Base-by-base conservation (phyloP, 768 basidiomycete genomes). In the Russula compacta region DNA sequence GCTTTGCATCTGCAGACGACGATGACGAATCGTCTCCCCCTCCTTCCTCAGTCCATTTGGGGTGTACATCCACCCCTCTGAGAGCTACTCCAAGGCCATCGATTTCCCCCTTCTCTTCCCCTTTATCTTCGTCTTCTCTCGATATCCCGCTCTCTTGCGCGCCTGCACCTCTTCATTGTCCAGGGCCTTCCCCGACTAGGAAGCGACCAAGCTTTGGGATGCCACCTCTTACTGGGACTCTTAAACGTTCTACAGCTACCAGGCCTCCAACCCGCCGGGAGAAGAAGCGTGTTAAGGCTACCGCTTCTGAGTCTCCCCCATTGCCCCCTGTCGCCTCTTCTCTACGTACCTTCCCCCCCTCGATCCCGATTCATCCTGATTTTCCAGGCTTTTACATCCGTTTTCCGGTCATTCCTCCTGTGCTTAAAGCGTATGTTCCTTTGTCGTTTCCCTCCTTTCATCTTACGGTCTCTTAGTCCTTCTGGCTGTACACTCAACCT, bases 321-420 rank as follows among this genome's bases (percentile, higher is more conserved):
- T 38, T 49, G 11, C 48, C 17, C 32, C 33, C 54, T 12, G n/a
- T 66, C 2, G 56, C 63, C 33, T 73, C 71, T 66, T 71, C 75
- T 10, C 74, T 66, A 19, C 81, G 89, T 57, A 77, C 74, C 8
- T 78, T 90, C 56, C 84, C 85, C 2, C 60, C 73, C 8, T 48
- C 70, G 47, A 66, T 88, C 55, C 73, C 78, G 44, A 74, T 79
- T 51, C 75, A 80, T 24, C 61, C 74, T 2, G 71, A 73, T 35
- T 89, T 84, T 67, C 72, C 83, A 43, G 78, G 84, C 19, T 80
- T 88, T 63, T 92, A 92, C 70, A 74, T 85, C 58, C 81, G 83
- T 8, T 92, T 87, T 68, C 85, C 87, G 6, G 76, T 78, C 56
- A 85, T 84, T 71, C 63, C 76, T 69, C 53, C 29, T 32, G 50